Percentiles rank a stretch among this genome's conserved stretches.
These are phyloP conservation scores for Mercurialis annua DNA, from an alignment of 345 rosid species.

Conservation along the genomic window DNA sequence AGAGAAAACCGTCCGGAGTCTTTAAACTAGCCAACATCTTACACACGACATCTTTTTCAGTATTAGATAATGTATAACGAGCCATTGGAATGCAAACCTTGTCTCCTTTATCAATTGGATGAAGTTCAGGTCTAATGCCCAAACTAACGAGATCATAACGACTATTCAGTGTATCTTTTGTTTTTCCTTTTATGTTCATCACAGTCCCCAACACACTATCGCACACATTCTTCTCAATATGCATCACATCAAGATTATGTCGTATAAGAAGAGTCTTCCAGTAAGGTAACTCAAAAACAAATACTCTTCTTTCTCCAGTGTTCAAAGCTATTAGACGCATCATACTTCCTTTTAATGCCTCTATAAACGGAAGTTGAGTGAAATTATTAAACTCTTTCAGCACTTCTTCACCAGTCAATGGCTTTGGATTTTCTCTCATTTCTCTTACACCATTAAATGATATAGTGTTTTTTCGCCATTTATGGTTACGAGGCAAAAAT, in stretches of 20 bases:
- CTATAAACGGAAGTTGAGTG: background rate
- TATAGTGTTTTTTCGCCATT: background rate
- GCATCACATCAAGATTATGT: too few relatives aligned
- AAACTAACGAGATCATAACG: conserved; percentile 5
- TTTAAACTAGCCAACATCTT: background rate
- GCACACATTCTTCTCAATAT: conserved; percentile 17
- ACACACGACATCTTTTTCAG: background rate
- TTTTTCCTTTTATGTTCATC: conserved; percentile 4
- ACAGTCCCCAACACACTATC: background rate
- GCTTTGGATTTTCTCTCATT: background rate
- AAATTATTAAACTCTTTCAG: background rate
- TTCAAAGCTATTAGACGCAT: background rate
- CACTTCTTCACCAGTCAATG: background rate
- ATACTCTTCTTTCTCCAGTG: conserved; percentile 2
- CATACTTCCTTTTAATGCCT: too few relatives aligned
- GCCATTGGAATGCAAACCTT: background rate
- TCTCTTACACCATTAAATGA: background rate
- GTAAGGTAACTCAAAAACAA: conserved; percentile 11
- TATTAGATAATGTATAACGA: background rate
- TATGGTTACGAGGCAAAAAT: background rate
- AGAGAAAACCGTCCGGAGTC: conserved; percentile 1
- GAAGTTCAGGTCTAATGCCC: background rate
- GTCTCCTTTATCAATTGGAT: background rate
- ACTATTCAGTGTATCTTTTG: conserved; percentile 9
- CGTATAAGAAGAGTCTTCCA: background rate